Base-by-base conservation (phyloP, 805 yeast species). In the Zygoascus bituminiphila region DNA sequence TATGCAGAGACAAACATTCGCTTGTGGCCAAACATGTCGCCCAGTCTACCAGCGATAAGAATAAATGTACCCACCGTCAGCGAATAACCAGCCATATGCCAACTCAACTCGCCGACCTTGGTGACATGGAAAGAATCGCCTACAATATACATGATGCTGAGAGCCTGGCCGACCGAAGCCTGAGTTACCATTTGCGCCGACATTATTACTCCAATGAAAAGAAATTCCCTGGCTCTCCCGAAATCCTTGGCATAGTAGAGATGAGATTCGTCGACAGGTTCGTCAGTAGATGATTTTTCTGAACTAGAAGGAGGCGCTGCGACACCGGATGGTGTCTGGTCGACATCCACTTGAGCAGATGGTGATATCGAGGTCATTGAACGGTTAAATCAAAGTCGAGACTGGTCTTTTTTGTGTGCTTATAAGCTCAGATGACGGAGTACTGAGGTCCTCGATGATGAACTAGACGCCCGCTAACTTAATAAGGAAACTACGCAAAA, bases 41-140 rank as follows among this genome's bases (percentile, higher is more conserved):
- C 93, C 42, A 82, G 58, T 44, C 81, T 71, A 7, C 93, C 93
- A 33, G 83, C 74, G 4, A 80, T 68, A 33, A 84, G 62, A 45
- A 84, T 83, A 52, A 84, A 78, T 0, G 91, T 81, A 10, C 91
- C 91, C 4, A 82, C 77, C 0, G 87, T 78, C 47, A 84, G 64
- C 0, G 87, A 79, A 59, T 77, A 82, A 0, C 86, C 75, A 1
- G 88, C 88, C 71, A 79, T 73, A 59, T 79, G 77, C 93, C 94
- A 82, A 2, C 70, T 55, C 46, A 71, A 62, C 44, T 69, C 63
- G 7, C 68, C 71, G 14, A 60, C 56, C 8, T 62, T 48, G 20
- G 49, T 47, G 1, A 53, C 53, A 20, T 63, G 55, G 39, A 69
- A 70, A 35, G 57, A 51, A 10, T 51, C 50, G 6, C 65, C 65